A percentile compares a stretch with the other conserved stretches of the same genome.
Evolutionary conservation across 352 stramenopile genomes (phyloP).

Genomic region (Aphanomyces euteiches): DNA sequence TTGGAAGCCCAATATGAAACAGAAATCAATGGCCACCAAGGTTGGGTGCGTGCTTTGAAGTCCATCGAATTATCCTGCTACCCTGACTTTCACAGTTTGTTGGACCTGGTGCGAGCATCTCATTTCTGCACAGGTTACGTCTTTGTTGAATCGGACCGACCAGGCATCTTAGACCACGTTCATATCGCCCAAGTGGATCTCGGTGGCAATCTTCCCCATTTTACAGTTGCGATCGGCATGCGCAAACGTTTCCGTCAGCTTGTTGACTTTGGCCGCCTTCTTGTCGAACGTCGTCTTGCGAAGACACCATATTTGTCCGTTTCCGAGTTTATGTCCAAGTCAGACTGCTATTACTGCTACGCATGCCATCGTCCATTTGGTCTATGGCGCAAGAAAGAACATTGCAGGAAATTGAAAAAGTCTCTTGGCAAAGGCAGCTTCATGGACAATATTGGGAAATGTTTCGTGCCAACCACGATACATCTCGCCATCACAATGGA

Average conservation of each 20-base stretch:
- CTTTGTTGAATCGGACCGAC: conserved; percentile 60
- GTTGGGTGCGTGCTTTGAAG: conserved; percentile 65
- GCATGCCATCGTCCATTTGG: conserved; percentile 56
- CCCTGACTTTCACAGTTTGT: conserved; percentile 46
- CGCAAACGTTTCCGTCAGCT: conserved; percentile 51
- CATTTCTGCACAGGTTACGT: conserved; percentile 71
- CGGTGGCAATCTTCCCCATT: conserved; percentile 48
- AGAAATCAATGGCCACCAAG: conserved; percentile 48
- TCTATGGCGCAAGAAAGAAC: conserved; percentile 50
- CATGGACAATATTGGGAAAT: too few relatives aligned
- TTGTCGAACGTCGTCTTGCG: conserved; percentile 48
- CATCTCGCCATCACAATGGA: too few relatives aligned
- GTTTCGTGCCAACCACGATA: too few relatives aligned
- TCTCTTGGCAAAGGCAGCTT: too few relatives aligned
- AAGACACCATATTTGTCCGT: conserved; percentile 55
- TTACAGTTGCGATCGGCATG: conserved; percentile 48
- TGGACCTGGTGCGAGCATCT: conserved; percentile 54
- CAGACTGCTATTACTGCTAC: conserved; percentile 49
- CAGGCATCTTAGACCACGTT: conserved; percentile 58
- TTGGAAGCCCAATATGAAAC: conserved; percentile 39
- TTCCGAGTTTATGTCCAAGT: conserved; percentile 59
- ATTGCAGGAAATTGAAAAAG: conserved; percentile 43
- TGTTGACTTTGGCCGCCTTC: conserved; percentile 42
- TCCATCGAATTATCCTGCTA: conserved; percentile 62
- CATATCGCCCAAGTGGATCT: conserved; percentile 59